phyloP scores from a whole-genome alignment of 2,329 filamentous ascomycete genomes.

The Ceratocystis cacaofunesta region DNA sequence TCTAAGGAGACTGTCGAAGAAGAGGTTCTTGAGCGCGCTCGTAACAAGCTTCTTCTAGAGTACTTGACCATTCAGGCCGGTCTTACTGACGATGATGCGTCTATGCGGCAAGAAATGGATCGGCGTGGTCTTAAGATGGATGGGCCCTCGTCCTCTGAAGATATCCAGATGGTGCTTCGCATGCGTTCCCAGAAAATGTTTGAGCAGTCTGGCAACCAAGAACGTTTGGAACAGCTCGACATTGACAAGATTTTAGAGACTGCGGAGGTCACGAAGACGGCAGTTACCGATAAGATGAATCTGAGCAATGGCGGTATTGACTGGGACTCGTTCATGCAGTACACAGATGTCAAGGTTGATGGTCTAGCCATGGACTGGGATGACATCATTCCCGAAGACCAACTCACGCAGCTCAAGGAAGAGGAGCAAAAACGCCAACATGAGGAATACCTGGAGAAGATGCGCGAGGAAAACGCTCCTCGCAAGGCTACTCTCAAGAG shows the following conservation, averaged over 20 bases:
- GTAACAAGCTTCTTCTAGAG: conserved; percentile 94
- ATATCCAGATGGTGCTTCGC: conserved; percentile 92
- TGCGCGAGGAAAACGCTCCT: conserved; percentile 74
- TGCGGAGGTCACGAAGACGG: conserved; percentile 91
- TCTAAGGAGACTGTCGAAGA: conserved; percentile 98
- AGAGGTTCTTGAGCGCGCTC: conserved; percentile 86
- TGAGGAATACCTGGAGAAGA: conserved; percentile 64
- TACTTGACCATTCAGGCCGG: conserved; percentile 95
- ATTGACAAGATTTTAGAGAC: conserved; percentile 96
- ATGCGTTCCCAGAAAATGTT: conserved; percentile 99
- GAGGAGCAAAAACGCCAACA: conserved; percentile 77
- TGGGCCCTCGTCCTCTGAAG: conserved; percentile 80
- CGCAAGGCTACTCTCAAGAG: conserved; percentile 53
- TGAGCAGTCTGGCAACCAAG: conserved; percentile 90
- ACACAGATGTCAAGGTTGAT: conserved; percentile 94
- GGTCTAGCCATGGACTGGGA: conserved; percentile 75
- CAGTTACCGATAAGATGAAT: conserved; percentile 80
- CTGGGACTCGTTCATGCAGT: conserved; percentile 92
- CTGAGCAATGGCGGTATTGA: conserved; percentile 75
- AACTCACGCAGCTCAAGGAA: conserved; percentile 75
- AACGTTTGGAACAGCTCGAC: conserved; percentile 90
- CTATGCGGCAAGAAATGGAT: conserved; percentile 57
- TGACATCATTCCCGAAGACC: conserved; percentile 89
- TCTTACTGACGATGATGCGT: conserved; percentile 87
- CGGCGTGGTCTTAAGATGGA: conserved; percentile 60